Base-by-base conservation (phyloP, 768 basidiomycete species). In the Pleurotus pulmonarius region DNA sequence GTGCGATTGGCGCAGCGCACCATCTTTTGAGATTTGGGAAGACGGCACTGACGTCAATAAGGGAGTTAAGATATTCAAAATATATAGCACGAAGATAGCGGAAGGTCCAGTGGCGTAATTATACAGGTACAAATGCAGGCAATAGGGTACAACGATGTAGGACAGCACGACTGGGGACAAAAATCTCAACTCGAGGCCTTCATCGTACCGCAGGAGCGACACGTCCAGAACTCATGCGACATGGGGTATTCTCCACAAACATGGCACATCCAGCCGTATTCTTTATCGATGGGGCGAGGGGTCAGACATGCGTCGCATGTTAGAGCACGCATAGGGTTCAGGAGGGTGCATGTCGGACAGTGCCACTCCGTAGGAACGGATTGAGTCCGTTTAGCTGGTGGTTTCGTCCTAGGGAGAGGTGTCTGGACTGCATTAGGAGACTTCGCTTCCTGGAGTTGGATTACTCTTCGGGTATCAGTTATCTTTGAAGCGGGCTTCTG, bases 151-250 rank as follows among this genome's bases (percentile, higher is more conserved):
- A 29, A 1, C 26, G 8, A 29, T 34, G 15, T 9, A 13, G 26
- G 52, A 13, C 7, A 43, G 40, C 34, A 15, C 26, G 22, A 29
- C 41, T 37, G 39, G 39, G 29, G 48, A 11, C 29, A 63, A 29
- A 8, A 29, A 9, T 34, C 46, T 71, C 64, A 76, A 59, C 72
- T 76, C 12, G 52, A 61, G 16, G 65, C 55, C 60, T 91, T 92
- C 51, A 92, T 76, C 16, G 74, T 71, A 13, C 90, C 90, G 65
- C 92, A 94, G 55, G 76, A 79, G 13, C 70, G 69, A 73, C 93
- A 94, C 47, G 83, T 86, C 90, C 88, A 94, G 58, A 83, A 79
- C 18, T 84, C 77, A 59, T 81, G 79, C 2, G 80, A 77, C 67
- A 85, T 87, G 22, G 79, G 83, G 34, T 65, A 67, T 66, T 87